Evolutionary conservation across 768 basidiomycete species (phyloP), one percentile per base, ranked within the genome.

Genomic region (Leucocoprinus birnbaumii): DNA sequence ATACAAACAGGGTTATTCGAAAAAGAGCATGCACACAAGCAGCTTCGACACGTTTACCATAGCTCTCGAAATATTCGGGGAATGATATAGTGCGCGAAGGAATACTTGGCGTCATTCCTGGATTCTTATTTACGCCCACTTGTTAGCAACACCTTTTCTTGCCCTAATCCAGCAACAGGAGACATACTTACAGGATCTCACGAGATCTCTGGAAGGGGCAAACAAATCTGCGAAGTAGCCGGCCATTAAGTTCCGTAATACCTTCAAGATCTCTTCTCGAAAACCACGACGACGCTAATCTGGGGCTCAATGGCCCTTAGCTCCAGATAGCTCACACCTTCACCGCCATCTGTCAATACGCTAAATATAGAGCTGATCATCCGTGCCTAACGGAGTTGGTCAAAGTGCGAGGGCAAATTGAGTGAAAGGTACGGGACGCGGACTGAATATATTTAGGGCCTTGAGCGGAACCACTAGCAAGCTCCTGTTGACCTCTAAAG

Each of bases 141-240:
- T 31, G 11, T 31, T 31, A 31, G 11, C 31, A n/a, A n/a, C 31
- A 31, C 31, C 11, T 11, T 11, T 31, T 31, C 6, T 31, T 31
- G 31, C 31, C 31, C 11, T 5, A 31, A 31, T 5, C 31, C 11
- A 31, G 31, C 11, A 22, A 53, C 25, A 53, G 43, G 11, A 11
- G 9, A 48, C 21, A 19, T 22, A 53, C 18, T 18, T 22, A 13
- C 8, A 34, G 44, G 51, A 53, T 53, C 51, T 53, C 11, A 26
- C 31, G 4, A 53, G 51, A 53, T 53, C 51, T 31, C 41, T 53
- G 9, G 14, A 47, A 46, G 53, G 53, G 24, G 53, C 37, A 18
- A 46, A 35, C 53, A 54, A 54, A 54, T 47, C 44, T 54, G 53
- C 53, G 44, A 18, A 45, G 27, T 47, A 18, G 18, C 53, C 35